Conservation (phyloP, 2,329 filamentous ascomycete species). For the Aspergillus chevalieri region DNA sequence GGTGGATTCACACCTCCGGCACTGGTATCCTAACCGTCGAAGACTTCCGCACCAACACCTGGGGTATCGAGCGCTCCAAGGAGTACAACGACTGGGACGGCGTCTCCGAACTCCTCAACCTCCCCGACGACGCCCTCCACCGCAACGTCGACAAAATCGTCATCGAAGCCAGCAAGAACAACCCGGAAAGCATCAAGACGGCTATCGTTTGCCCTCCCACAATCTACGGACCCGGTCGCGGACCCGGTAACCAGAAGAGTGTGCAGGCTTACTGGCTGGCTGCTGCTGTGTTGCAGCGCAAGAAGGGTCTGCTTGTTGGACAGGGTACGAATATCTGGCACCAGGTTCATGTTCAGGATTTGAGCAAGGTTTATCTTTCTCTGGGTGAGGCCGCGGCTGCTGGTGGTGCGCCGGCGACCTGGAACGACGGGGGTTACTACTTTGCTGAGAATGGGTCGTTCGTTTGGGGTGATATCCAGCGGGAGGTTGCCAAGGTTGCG, state of each 20-base stretch:
- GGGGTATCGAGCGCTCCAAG: constrained; percentile 38
- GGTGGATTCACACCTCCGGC: constrained; percentile 42
- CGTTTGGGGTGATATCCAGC: constrained; percentile 36
- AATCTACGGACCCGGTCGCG: constrained; percentile 37
- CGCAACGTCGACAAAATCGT: constrained; percentile 38
- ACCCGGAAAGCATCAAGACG: constrained; percentile 26
- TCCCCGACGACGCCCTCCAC: constrained; percentile 37
- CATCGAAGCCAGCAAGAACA: constrained; percentile 20
- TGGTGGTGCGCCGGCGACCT: constrained; percentile 36
- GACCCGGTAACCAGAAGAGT: constrained; percentile 34
- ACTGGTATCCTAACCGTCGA: constrained; percentile 39
- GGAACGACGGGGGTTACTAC: constrained; percentile 45
- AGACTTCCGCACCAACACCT: constrained; percentile 33
- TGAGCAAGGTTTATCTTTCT: constrained; percentile 32
- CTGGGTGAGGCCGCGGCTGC: constrained; percentile 34
- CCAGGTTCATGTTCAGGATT: constrained; percentile 37
- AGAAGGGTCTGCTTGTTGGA: constrained; percentile 35
- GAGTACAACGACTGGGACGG: constrained; percentile 44
- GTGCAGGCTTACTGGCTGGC: constrained; percentile 38
- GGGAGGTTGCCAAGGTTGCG: constrained; percentile 39
- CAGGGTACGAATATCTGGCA: constrained; percentile 37
- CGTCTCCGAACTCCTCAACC: constrained; percentile 34
- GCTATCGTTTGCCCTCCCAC: constrained; percentile 37
- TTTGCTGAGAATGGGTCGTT: constrained; percentile 41
- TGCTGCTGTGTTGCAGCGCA: constrained; percentile 28